A percentile compares a stretch with the other conserved stretches of the same genome.
Evolutionary conservation across 2,329 filamentous ascomycete genomes (phyloP).

Genomic region (Aspergillus udagawae): DNA sequence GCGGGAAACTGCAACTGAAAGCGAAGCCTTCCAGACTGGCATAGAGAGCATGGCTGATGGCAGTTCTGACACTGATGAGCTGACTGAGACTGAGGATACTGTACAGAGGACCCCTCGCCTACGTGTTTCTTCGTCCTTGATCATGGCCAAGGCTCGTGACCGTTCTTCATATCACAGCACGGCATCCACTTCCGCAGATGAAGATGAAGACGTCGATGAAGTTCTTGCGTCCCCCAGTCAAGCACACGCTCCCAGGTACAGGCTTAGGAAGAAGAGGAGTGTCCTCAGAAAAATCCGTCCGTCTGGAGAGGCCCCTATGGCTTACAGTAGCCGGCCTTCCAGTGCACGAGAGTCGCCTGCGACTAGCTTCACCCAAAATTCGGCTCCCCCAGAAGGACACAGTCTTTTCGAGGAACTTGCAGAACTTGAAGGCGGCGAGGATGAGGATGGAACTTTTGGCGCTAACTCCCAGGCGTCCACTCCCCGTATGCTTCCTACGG

Average conservation of each 20-base stretch:
- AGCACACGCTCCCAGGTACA: conserved; percentile 65
- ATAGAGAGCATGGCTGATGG: conserved; percentile 67
- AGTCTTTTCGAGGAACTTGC: conserved; percentile 89
- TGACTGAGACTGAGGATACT: conserved; percentile 77
- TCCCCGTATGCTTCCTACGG: conserved; percentile 30
- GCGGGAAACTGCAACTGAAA: conserved; percentile 70
- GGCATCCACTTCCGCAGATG: conserved; percentile 78
- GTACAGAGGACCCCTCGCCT: conserved; percentile 33
- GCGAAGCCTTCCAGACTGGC: conserved; percentile 94
- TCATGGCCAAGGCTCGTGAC: conserved; percentile 49
- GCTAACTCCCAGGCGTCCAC: conserved; percentile 37
- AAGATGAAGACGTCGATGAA: conserved; percentile 59
- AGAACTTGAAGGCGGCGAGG: conserved; percentile 67
- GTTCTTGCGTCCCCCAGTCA: conserved; percentile 64
- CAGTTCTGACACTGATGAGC: conserved; percentile 63
- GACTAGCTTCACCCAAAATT: conserved; percentile 46
- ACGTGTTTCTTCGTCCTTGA: conserved; percentile 33
- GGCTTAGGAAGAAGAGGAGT: conserved; percentile 65
- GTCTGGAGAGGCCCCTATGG: conserved; percentile 43
- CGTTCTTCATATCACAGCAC: conserved; percentile 77
- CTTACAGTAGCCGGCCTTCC: conserved; percentile 35
- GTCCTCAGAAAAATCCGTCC: conserved; percentile 55
- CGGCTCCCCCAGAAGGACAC: conserved; percentile 57
- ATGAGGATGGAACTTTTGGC: conserved; percentile 60
- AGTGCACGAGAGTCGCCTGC: conserved; percentile 51